Base-by-base conservation (phyloP, 176 grass and related monocot genomes). In the Cenchrus fungigraminus region DNA sequence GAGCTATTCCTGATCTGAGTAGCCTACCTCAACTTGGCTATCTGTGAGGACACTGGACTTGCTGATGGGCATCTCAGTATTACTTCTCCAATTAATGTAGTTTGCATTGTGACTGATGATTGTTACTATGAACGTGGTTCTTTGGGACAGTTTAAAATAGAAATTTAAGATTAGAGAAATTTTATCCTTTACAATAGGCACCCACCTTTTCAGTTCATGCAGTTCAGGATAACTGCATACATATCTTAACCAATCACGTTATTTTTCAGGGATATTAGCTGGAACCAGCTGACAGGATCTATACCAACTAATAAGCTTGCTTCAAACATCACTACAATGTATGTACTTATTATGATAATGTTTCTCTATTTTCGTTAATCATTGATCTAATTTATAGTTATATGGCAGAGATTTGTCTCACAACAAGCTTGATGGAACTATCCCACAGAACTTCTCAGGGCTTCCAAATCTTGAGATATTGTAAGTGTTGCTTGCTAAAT, bases 301-400 rank as follows among this genome's bases (percentile, higher is more conserved):
- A 89, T 99, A 87, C 97, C 93, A 79, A 87, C 91, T 58, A 85
- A 94, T 68, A 91, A 89, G 77, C 90, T 99, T 68, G 75, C 93
- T 53, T 79, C 84, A 70, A 91, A 94, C 83, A 94, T 96, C 73
- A 99, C 97, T 74, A 99, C 97, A 12, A 89, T 96, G 96, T 98
- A 94, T 83, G 89, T 86, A 72, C 3, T 68, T 82, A 61, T 46
- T 19, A 72, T 40, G 37, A 40, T 61, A 81, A 31, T 65, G 17
- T 49, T 66, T 85, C 60, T 79, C 17, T 87, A 54, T 17, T 75
- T 74, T 68, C 19, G 75, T 82, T 67, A 67, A 47, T 60, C 22
- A 61, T 34, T 29, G 12, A 53, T 42, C 68, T 91, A 65, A 84
- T 90, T 79, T 90, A 1, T 75, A 79, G 52, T 88, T 85, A 89